Evolutionary conservation across 768 basidiomycete species (phyloP).

Genomic region (Russula griseocarnosa): DNA sequence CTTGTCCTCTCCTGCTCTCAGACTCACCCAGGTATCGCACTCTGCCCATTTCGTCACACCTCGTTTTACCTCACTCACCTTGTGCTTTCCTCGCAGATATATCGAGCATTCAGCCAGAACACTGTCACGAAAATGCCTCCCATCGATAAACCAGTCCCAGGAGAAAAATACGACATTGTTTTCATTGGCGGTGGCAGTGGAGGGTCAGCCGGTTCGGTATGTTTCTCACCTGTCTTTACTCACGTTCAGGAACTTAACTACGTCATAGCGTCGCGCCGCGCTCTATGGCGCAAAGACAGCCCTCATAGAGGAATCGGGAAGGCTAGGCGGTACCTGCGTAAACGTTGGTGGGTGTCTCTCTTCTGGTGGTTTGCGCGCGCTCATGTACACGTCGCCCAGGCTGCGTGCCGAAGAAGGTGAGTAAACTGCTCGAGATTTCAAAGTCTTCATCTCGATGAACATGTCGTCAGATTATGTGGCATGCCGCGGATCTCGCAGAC

Average conservation of each 20-base stretch:
- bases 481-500: constrained; percentile 86
- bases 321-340: constrained; percentile 93
- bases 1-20: constrained; percentile 9
- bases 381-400: constrained; percentile 37
- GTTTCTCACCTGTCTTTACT: constrained; percentile 33
- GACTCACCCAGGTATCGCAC: constrained; percentile 18
- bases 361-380: background rate
- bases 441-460: background rate
- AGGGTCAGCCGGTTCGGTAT: constrained; percentile 81
- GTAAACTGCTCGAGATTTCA: constrained; percentile 17
- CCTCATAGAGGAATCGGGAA: constrained; percentile 69
- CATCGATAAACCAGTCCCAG: constrained; percentile 52
- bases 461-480: constrained; percentile 86
- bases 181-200: constrained; percentile 93
- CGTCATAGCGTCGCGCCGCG: constrained; percentile 78
- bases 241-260: constrained; percentile 11
- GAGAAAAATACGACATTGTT: constrained; percentile 75
- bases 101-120: constrained; percentile 43
- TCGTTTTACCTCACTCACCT: background rate
- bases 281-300: constrained; percentile 92
- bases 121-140: constrained; percentile 62
- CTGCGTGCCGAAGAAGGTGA: constrained; percentile 95
- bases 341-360: constrained; percentile 73
- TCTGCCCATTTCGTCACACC: background rate
- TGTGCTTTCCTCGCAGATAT: constrained; percentile 37